A percentile compares a stretch with the other conserved stretches of the same genome.
phyloP scores from a whole-genome alignment of 31 red algal genomes.

The Porphyra umbilicalis region DNA sequence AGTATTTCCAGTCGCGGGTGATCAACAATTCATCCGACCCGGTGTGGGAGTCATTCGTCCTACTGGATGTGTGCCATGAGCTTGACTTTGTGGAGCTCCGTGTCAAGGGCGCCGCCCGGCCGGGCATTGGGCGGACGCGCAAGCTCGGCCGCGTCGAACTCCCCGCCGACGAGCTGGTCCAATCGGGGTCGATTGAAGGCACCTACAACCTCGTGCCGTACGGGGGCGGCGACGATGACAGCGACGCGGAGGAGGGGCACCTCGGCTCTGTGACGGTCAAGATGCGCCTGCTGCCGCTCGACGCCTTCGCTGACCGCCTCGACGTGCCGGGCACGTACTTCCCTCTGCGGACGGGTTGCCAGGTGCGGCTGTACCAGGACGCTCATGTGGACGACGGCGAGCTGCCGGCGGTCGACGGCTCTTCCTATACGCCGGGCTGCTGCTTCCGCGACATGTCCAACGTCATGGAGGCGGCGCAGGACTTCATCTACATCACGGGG shows the following conservation, averaged over 20 bases:
- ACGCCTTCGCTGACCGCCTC: conserved; percentile 1
- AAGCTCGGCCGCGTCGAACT: conserved; percentile 9
- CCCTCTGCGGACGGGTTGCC: conserved; percentile 28
- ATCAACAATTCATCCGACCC: conserved; percentile 37
- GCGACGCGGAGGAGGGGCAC: conserved; percentile 6
- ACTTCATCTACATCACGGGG: conserved; percentile 74
- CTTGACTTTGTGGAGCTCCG: conserved; percentile 43
- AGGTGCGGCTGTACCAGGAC: conserved; percentile 63
- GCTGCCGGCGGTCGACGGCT: conserved; percentile 36
- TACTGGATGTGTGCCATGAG: conserved; percentile 48
- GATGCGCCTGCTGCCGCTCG: conserved; percentile 18
- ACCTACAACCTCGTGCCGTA: conserved; percentile 44
- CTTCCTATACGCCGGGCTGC: conserved; percentile 26
- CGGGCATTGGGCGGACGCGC: not conserved
- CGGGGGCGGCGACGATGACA: conserved; percentile 8
- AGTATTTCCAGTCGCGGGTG: conserved; percentile 56
- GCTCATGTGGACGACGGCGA: conserved; percentile 28
- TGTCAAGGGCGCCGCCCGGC: conserved; percentile 63
- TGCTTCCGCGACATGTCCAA: conserved; percentile 40
- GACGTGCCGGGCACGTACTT: conserved; percentile 61
- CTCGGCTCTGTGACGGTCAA: conserved; percentile 41
- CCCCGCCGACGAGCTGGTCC: conserved; percentile 25
- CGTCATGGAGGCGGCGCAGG: conserved; percentile 34
- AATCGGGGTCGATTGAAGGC: conserved; percentile 23
- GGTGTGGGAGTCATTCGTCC: conserved; percentile 29